Percentiles rank a stretch among this genome's conserved stretches.
Evolutionary conservation across 805 yeast species (phyloP).

Genomic region (Scheffersomyces spartinae): DNA sequence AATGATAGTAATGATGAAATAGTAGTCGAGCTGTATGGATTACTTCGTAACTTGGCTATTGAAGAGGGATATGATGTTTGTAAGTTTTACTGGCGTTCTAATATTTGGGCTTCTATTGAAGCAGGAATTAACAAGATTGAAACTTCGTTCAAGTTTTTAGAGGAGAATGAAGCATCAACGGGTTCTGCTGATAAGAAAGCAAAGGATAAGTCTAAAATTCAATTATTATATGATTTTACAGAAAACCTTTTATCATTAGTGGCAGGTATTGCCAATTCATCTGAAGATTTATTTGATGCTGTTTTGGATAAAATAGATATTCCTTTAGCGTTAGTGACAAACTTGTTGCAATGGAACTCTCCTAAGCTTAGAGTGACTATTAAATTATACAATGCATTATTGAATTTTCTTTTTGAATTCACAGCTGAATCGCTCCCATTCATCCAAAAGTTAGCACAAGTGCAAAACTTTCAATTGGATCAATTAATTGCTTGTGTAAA

Average conservation of each 20-base stretch:
- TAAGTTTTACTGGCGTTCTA: conserved; percentile 63
- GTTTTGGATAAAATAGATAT: conserved; percentile 36
- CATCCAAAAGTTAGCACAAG: conserved; percentile 18
- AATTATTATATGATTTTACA: conserved; percentile 48
- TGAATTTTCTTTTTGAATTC: conserved; percentile 51
- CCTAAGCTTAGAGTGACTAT: conserved; percentile 28
- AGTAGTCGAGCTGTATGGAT: conserved; percentile 70
- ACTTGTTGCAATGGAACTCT: conserved; percentile 23
- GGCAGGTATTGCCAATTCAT: conserved; percentile 53
- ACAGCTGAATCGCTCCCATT: conserved; percentile 48
- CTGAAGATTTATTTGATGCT: conserved; percentile 35
- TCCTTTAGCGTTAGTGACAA: conserved; percentile 24
- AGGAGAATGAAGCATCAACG: conserved; percentile 7
- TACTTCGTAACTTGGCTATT: conserved; percentile 65
- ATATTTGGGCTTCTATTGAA: conserved; percentile 57
- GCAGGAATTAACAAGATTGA: conserved; percentile 39
- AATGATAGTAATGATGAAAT: conserved; percentile 63
- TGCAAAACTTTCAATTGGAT: conserved; percentile 5
- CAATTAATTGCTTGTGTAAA: conserved; percentile 8
- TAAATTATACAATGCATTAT: conserved; percentile 37
- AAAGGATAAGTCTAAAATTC: conserved; percentile 28
- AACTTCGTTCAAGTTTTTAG: conserved; percentile 34
- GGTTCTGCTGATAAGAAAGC: conserved; percentile 9
- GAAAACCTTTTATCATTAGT: conserved; percentile 66
- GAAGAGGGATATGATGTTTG: conserved; percentile 86